Percentiles rank a stretch among this genome's conserved stretches.
phyloP scores from a whole-genome alignment of 495 filamentous ascomycete genomes.

The Penicillium cinerascens region DNA sequence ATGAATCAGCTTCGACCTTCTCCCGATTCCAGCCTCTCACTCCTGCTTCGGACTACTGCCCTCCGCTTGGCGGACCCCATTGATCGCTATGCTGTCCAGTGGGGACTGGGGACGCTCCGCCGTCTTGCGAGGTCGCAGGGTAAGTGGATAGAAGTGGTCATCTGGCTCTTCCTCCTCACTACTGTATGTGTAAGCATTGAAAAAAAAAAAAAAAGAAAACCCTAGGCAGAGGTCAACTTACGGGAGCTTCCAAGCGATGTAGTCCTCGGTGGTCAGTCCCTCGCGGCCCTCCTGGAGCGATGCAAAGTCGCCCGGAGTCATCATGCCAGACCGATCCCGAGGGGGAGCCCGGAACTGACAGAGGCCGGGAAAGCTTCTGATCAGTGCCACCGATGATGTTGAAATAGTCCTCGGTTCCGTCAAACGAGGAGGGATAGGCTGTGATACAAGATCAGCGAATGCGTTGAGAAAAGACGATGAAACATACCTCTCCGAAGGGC shows the following conservation, averaged over 20 bases:
- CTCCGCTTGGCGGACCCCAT: constrained; percentile 17
- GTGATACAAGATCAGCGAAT: neutral
- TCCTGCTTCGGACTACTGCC: constrained; percentile 9
- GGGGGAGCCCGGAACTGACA: constrained; percentile 93
- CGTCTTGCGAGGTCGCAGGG: constrained; percentile 53
- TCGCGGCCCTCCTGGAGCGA: constrained; percentile 92
- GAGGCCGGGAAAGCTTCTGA: constrained; percentile 87
- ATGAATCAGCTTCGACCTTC: neutral
- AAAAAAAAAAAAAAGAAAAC: neutral
- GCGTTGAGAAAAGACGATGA: neutral
- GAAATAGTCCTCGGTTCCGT: constrained; percentile 67
- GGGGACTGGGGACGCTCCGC: constrained; percentile 38
- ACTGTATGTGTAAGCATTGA: constrained; percentile 17
- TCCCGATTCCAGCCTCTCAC: neutral
- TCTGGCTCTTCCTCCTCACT: constrained; percentile 96
- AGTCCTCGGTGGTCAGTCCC: constrained; percentile 92
- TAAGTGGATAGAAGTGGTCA: constrained; percentile 89
- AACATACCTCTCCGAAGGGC: constrained; percentile 72
- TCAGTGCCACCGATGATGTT: constrained; percentile 86
- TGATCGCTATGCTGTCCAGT: constrained; percentile 41
- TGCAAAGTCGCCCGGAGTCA: constrained; percentile 98
- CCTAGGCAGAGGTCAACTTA: constrained; percentile 52
- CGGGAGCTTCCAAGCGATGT: constrained; percentile 96
- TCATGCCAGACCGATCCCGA: constrained; percentile 88
- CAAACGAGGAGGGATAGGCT: constrained; percentile 87